phyloP scores from a whole-genome alignment of 2,329 filamentous ascomycete genomes.

The Nemania bipapillata region DNA sequence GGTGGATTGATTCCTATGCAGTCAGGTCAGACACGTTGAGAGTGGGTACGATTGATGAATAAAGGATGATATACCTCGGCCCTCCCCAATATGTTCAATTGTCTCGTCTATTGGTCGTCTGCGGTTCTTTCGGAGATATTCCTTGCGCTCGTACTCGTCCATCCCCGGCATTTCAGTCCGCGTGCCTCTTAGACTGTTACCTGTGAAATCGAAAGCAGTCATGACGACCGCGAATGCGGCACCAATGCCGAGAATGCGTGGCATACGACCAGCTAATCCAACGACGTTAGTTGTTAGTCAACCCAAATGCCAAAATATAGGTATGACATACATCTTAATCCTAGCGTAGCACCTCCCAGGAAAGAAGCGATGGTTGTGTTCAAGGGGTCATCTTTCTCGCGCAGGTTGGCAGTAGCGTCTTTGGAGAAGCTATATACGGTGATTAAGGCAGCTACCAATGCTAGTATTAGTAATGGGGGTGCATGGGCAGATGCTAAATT shows the following conservation, averaged over 20 bases:
- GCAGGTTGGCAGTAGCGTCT: constrained; percentile 82
- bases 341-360: constrained; percentile 76
- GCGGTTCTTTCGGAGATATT: constrained; percentile 77
- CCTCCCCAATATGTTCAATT: constrained; percentile 83
- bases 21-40: constrained; percentile 2
- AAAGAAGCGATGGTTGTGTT: constrained; percentile 82
- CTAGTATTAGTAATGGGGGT: constrained; percentile 35
- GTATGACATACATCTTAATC: constrained; percentile 72
- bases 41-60: neutral
- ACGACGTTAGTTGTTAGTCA: constrained; percentile 20
- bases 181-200: constrained; percentile 65
- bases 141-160: constrained; percentile 79
- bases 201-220: constrained; percentile 71
- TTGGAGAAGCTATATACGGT: constrained; percentile 81
- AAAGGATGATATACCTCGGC: constrained; percentile 69
- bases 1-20: constrained; percentile 77
- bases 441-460: constrained; percentile 71
- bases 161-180: constrained; percentile 64
- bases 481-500: constrained; percentile 2
- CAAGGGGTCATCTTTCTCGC: constrained; percentile 82
- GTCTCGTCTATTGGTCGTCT: constrained; percentile 82
- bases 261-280: constrained; percentile 67
- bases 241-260: constrained; percentile 72
- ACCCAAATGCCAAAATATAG: neutral
- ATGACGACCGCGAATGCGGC: constrained; percentile 65